Percentiles rank a stretch among this genome's conserved stretches.
phyloP scores from a whole-genome alignment of 129 eudicot genomes.

The Chrysanthemum lavandulifolium region DNA sequence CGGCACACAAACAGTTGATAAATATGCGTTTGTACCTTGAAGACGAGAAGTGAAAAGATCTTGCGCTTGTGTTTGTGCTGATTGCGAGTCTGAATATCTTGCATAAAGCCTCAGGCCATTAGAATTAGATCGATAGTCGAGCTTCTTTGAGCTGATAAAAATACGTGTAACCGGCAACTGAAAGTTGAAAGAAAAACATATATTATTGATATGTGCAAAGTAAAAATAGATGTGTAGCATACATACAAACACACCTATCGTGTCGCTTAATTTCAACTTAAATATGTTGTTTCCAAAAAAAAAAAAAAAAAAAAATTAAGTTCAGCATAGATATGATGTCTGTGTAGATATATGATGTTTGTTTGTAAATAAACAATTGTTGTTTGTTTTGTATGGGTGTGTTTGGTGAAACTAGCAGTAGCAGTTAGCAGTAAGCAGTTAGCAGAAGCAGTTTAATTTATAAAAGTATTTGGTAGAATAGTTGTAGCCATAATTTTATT shows the following conservation, averaged over 20 bases:
- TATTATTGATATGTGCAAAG: not conserved
- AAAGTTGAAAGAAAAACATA: conserved; percentile 14
- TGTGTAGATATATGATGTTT: too few species aligned
- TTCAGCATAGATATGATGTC: too few species aligned
- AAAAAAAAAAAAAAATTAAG: too few species aligned
- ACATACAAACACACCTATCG: not conserved
- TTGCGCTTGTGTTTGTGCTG: conserved; percentile 49
- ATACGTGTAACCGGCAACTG: conserved; percentile 56
- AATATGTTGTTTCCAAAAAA: too few species aligned
- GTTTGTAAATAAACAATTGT: too few species aligned
- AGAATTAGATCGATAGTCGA: conserved; percentile 38
- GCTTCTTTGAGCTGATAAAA: conserved; percentile 40
- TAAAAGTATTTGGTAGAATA: too few species aligned
- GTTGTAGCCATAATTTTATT: too few species aligned
- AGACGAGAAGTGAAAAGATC: conserved; percentile 77
- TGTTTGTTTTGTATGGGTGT: too few species aligned
- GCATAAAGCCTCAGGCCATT: conserved; percentile 52
- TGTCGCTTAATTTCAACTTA: too few species aligned
- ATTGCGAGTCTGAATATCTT: conserved; percentile 69
- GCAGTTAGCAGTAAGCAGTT: too few species aligned
- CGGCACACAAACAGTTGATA: not conserved
- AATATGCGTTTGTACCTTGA: conserved; percentile 51
- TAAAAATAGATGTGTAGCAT: not conserved
- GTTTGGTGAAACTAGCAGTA: too few species aligned
- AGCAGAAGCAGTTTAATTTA: too few species aligned